Evolutionary conservation across 495 filamentous ascomycete species (phyloP), one percentile per base, ranked within the genome.

Genomic region (Lepraria neglecta): DNA sequence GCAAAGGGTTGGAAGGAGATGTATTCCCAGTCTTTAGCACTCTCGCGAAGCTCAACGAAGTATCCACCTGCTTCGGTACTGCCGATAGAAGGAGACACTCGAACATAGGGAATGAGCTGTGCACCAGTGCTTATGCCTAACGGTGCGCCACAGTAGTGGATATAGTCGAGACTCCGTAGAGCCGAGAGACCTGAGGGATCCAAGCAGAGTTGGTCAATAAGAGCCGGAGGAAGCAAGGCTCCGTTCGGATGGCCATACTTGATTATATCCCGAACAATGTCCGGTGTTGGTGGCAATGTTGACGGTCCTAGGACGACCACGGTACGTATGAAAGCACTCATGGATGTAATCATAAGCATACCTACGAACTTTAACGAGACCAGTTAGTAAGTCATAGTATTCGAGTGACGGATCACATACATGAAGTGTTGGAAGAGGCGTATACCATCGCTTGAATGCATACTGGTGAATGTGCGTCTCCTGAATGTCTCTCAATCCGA

Each of bases 1-100:
- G 62, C 54, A 47, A 48, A 38, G 12, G 61, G 50, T 17, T 66
- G 66, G 55, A 72, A 73, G 14, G 47, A 33, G 42, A 68, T 19
- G 27, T 71, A 73, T 12, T 67, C 60, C 68, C 68, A 73, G 31
- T 67, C 62, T n/a, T n/a, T n/a, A 27, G 69, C 65, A 53, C 6
- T 7, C 10, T 67, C 38, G 28, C 50, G 58, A 1, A 63, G 31
- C 2, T 56, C 31, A 10, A 65, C 60, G 19, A 68, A 70, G 42
- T 70, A 72, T 14, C 55, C 57, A 12, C 71, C 68, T 6, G 62
- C 63, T 50, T 74, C 71, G 12, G 70, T 71, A 42, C 65, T 70
- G 42, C 72, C 72, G 4, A 59, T 50, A 4, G 56, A 4, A 5
- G 56, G 40, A 17, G 21, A 14, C 9, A 59, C 6, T 6, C 61